phyloP scores from a whole-genome alignment of 345 rosid genomes.

The Hirschfeldia incana region DNA sequence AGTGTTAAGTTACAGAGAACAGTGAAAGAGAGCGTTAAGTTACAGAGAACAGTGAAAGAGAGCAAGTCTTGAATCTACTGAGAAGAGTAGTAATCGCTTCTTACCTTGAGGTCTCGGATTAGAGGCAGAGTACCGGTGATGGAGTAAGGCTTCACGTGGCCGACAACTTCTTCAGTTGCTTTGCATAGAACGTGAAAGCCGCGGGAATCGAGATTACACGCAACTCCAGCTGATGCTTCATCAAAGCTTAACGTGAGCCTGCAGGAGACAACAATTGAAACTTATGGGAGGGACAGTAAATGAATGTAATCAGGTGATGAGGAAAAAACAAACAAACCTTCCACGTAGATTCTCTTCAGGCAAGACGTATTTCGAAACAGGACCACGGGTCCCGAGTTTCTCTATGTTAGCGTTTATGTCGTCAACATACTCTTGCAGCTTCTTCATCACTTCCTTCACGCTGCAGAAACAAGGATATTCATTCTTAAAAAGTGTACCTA shows the following conservation, averaged over 20 bases:
- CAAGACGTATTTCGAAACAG: slow-evolving; percentile 82
- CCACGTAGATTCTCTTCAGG: slow-evolving; percentile 81
- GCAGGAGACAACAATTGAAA: slow-evolving; percentile 12
- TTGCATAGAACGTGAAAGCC: slow-evolving; percentile 85
- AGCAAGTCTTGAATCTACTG: neutral
- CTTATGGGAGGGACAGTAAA: neutral
- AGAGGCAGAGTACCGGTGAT: slow-evolving; percentile 95
- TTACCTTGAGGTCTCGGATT: slow-evolving; percentile 79
- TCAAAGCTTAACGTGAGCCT: slow-evolving; percentile 78
- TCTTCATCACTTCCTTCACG: slow-evolving; percentile 62
- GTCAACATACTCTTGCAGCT: slow-evolving; percentile 78
- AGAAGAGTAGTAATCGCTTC: slow-evolving; percentile 9
- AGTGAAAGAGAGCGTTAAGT: neutral
- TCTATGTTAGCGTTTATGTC: slow-evolving; percentile 76
- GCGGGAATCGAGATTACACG: slow-evolving; percentile 83
- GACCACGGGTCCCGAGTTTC: slow-evolving; percentile 71
- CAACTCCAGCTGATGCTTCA: slow-evolving; percentile 82
- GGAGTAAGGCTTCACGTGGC: slow-evolving; percentile 90
- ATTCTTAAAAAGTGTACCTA: neutral
- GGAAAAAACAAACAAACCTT: slow-evolving; percentile 55
- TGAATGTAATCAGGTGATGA: neutral
- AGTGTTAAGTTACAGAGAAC: neutral
- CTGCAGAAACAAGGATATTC: slow-evolving; percentile 40
- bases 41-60: neutral
- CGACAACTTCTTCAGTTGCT: slow-evolving; percentile 90